Evolutionary conservation across 805 yeast species (phyloP).

Genomic region (Candida nanaspora): DNA sequence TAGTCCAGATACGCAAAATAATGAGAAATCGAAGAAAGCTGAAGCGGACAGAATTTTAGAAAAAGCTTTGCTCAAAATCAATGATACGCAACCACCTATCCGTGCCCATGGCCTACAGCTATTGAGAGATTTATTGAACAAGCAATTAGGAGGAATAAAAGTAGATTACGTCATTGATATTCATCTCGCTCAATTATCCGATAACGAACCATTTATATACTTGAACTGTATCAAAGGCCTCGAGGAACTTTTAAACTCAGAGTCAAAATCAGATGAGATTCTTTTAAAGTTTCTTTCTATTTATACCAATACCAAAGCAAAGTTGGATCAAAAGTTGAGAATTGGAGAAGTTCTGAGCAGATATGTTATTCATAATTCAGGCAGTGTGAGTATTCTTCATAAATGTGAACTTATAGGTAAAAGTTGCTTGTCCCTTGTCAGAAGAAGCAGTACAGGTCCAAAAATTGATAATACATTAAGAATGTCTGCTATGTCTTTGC

Average conservation of each 20-base stretch:
- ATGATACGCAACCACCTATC: constrained; percentile 76
- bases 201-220: constrained; percentile 82
- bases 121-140: constrained; percentile 47
- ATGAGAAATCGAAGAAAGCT: background rate
- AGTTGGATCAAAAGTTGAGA: constrained; percentile 57
- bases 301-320: constrained; percentile 23
- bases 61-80: constrained; percentile 58
- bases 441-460: constrained; percentile 2
- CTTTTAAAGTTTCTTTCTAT: constrained; percentile 30
- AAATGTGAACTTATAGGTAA: constrained; percentile 36
- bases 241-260: constrained; percentile 44
- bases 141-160: constrained; percentile 42
- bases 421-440: constrained; percentile 29
- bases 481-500: constrained; percentile 79
- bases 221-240: constrained; percentile 79
- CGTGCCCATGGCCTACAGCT: constrained; percentile 78
- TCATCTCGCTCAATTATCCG: constrained; percentile 59
- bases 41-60: constrained; percentile 34
- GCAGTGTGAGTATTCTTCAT: constrained; percentile 16
- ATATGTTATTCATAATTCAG: constrained; percentile 43
- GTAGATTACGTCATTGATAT: constrained; percentile 50
- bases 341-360: constrained; percentile 76
- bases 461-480: constrained; percentile 52
- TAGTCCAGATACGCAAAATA: constrained; percentile 1
- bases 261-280: constrained; percentile 26